phyloP scores from a whole-genome alignment of 1,284 basidiomycete genomes.

The Microstroma glucosiphilum region DNA sequence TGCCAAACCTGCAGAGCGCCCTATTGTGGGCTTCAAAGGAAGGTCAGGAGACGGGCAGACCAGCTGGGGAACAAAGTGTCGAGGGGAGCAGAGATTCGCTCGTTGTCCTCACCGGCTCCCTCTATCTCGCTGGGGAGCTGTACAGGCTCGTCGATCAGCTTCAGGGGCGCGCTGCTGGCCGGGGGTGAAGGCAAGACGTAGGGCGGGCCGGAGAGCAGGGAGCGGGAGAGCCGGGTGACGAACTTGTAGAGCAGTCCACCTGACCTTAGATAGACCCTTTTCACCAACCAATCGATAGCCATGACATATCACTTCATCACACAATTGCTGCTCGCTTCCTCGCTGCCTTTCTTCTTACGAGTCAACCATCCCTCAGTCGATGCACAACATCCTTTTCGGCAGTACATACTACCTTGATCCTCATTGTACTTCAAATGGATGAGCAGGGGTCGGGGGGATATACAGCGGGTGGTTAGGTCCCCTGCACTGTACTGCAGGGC shows the following conservation, averaged over 20 bases:
- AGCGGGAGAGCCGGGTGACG: too few species aligned
- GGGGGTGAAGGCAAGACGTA: background rate
- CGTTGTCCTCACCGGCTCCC: conserved; percentile 39
- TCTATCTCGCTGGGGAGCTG: conserved; percentile 45
- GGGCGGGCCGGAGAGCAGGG: background rate
- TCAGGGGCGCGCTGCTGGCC: background rate
- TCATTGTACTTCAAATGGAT: too few species aligned
- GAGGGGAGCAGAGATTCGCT: conserved; percentile 7
- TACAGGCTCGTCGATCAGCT: conserved; percentile 16
- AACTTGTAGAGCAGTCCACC: too few species aligned
- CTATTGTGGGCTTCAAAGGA: conserved; percentile 19
- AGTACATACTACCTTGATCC: too few species aligned
- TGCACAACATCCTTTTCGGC: too few species aligned
- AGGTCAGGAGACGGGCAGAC: background rate
- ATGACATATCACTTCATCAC: too few species aligned
- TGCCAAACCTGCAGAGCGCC: conserved; percentile 15
- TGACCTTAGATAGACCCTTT: background rate
- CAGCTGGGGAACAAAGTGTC: background rate
- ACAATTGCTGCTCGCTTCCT: too few species aligned
- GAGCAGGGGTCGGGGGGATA: too few species aligned
- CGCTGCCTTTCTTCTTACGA: too few species aligned
- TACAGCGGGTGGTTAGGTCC: too few species aligned
- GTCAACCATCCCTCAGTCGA: too few species aligned
- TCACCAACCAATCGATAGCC: background rate
- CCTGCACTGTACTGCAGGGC: too few species aligned